Conservation (phyloP, 345 rosid genomes). For the Boechera stricta region DNA sequence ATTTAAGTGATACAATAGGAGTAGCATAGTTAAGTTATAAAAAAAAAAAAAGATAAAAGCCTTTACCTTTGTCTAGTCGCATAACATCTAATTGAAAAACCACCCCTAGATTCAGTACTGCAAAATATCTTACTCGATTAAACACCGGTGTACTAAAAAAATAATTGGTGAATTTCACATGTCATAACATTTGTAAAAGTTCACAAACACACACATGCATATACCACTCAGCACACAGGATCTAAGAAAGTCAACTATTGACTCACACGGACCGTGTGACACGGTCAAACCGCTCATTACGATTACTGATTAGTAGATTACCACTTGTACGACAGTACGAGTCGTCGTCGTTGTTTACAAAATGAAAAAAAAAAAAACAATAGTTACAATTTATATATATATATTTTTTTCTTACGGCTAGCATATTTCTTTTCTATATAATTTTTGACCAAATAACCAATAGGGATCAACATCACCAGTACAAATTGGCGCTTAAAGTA, state of each 20-base stretch:
- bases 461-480: too few relatives aligned
- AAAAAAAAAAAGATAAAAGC: too few relatives aligned
- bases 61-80: too few relatives aligned
- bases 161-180: background rate
- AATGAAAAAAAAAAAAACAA: background rate
- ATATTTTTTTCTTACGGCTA: too few relatives aligned
- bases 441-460: too few relatives aligned
- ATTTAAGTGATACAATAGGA: too few relatives aligned
- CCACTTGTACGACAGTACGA: background rate
- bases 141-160: background rate
- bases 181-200: background rate
- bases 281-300: background rate
- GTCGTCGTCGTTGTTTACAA: conserved; percentile 7
- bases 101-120: too few relatives aligned
- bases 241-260: conserved; percentile 19
- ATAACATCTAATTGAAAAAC: background rate
- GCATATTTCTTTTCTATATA: too few relatives aligned
- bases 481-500: too few relatives aligned
- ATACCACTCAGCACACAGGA: background rate
- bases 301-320: background rate
- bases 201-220: background rate
- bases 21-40: too few relatives aligned
- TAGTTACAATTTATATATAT: too few relatives aligned
- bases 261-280: background rate
- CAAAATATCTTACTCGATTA: too few relatives aligned